These are phyloP conservation scores for Huntiella abstrusa DNA, from an alignment of 2,329 filamentous ascomycete genomes.

Conservation along the genomic window DNA sequence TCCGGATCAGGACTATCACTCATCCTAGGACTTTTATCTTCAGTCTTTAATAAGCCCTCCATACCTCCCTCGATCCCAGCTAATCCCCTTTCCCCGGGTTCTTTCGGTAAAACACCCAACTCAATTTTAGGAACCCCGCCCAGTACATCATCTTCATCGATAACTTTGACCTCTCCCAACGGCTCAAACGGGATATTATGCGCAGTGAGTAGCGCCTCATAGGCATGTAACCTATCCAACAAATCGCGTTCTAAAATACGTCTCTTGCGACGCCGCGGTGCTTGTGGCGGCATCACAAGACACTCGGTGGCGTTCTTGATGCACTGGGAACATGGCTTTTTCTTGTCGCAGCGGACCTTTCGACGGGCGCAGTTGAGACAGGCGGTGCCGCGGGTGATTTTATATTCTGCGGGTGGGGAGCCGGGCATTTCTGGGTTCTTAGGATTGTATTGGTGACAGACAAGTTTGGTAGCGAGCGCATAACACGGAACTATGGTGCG, in stretches of 20 bases:
- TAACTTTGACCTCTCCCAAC: slow-evolving; percentile 24
- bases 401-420: slow-evolving; percentile 23
- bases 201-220: slow-evolving; percentile 46
- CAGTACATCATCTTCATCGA: background rate
- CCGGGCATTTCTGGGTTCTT: background rate
- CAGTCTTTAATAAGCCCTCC: background rate
- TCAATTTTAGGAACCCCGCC: background rate
- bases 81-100: background rate
- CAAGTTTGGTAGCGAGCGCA: background rate
- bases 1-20: slow-evolving; percentile 15
- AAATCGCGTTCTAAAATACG: slow-evolving; percentile 52
- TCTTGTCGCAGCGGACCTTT: slow-evolving; percentile 57
- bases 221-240: slow-evolving; percentile 47
- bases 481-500: background rate
- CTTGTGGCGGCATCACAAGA: slow-evolving; percentile 35
- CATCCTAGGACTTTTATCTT: background rate
- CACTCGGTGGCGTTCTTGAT: slow-evolving; percentile 43
- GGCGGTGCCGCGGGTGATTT: slow-evolving; percentile 39
- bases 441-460: background rate
- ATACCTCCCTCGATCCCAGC: background rate
- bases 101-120: background rate
- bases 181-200: slow-evolving; percentile 52
- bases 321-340: slow-evolving; percentile 49
- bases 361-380: slow-evolving; percentile 60
- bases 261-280: slow-evolving; percentile 40